phyloP scores from a whole-genome alignment of 2,329 filamentous ascomycete genomes.

The Pseudocercospora ulei region DNA sequence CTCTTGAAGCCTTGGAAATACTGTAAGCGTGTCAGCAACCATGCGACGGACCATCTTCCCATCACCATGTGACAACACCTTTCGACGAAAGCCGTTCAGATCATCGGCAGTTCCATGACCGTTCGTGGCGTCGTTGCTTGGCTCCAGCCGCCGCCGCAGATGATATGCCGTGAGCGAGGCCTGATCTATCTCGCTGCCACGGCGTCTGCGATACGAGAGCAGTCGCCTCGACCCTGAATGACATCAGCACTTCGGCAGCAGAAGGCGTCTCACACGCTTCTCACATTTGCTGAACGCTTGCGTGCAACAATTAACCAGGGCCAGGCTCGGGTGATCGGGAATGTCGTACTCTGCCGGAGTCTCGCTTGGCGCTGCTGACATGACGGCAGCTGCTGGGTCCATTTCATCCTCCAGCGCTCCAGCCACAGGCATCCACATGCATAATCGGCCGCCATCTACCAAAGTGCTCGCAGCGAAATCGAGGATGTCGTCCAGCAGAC shows the following conservation, averaged over 20 bases:
- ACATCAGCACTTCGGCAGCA: neutral
- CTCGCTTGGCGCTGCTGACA: conserved; percentile 13
- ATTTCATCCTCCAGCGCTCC: conserved; percentile 35
- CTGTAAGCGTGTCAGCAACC: conserved; percentile 17
- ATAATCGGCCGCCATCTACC: conserved; percentile 67
- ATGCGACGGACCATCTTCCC: neutral
- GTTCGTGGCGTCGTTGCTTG: conserved; percentile 32
- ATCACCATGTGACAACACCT: conserved; percentile 24
- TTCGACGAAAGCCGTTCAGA: conserved; percentile 57
- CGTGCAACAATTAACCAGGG: conserved; percentile 64
- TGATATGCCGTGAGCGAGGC: conserved; percentile 27
- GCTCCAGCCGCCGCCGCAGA: conserved; percentile 17
- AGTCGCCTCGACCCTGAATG: conserved; percentile 69
- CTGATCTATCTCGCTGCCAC: conserved; percentile 46
- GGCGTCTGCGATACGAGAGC: conserved; percentile 70
- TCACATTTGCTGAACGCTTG: conserved; percentile 85
- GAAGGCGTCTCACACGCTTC: conserved; percentile 19
- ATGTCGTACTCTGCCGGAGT: conserved; percentile 58
- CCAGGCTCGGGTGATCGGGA: conserved; percentile 65
- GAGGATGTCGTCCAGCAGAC: conserved; percentile 83
- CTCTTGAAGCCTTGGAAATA: conserved; percentile 35
- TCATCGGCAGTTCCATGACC: conserved; percentile 51
- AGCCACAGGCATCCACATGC: conserved; percentile 95
- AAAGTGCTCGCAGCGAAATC: conserved; percentile 68
- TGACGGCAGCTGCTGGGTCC: conserved; percentile 48